Base-by-base conservation (phyloP, 2,329 filamentous ascomycete genomes). In the Monilinia polystroma region DNA sequence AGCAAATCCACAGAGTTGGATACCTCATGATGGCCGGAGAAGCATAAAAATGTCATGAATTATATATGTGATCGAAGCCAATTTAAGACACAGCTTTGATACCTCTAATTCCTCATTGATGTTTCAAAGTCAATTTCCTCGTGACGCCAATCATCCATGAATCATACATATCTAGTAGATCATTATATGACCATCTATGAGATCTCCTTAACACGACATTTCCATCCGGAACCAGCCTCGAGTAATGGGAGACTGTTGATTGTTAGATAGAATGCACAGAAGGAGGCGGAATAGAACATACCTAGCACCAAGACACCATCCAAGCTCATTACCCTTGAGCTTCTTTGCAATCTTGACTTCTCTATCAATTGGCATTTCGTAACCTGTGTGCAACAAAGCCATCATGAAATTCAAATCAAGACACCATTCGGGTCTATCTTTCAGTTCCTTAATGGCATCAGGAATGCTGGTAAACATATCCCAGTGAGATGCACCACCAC, bases 271-370 rank as follows among this genome's bases (percentile, higher is more conserved):
- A 12, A 54, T 29, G 41, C 45, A 20, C 4, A 63, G 35, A 58
- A 4, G 6, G n/a, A 45, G 47, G 43, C 32, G n/a, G 18, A 53
- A 45, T 29, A 41, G 51, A 55, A 67, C 89, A 81, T 82, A 95
- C 92, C 92, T 97, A 71, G 95, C 95, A 78, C 95, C 95, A 76
- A 99, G 83, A 81, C 94, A 98, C 95, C 95, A 99, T 51, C 95
- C 95, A 74, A 99, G 81, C 81, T 99, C 96, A 78, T 97, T 97
- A 66, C 88, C 89, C 82, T 96, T 94, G 76, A 99, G 96, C 85
- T 97, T 97, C 90, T 99, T 99, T 68, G 94, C 95, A 76, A 97
- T 96, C 84, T 91, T 94, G 72, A 99, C 93, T 79, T 99, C 95
- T 51, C 96, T 86, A 72, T 97, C 92, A 74, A 98, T 89, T 4